Evolutionary conservation across 2,329 filamentous ascomycete species (phyloP), one percentile per base, ranked within the genome.

Genomic region (Talaromyces sp.): DNA sequence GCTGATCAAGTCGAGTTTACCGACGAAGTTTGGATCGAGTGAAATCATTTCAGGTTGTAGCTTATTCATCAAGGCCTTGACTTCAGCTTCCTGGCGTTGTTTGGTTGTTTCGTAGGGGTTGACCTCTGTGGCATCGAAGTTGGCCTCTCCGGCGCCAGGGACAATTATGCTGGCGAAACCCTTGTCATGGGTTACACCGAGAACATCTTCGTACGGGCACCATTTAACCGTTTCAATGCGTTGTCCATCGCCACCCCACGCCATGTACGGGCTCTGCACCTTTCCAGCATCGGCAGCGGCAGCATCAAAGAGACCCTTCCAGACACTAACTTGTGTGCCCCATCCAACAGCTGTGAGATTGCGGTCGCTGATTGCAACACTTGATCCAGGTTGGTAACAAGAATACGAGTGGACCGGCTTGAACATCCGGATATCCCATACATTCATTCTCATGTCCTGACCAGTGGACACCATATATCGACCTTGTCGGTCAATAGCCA

Each of bases 31-130:
- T 70, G 95, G 94, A 75, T 99, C 90, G 24, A 99, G 83, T 1
- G 92, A 91, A 68, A 99, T 99, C 92, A 98, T 99, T 74, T 97
- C 94, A 3, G 95, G 94, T 73, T 93, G 88, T 57, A 99, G 84
- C 82, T 99, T 99, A 83, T 96, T 96, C 71, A 99, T 87, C 68
- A 99, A 84, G 13, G 86, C 84, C 82, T 91, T 92, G 76, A 99
- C 93, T 78, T 99, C 95, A 60, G 86, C 85, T 79, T 99, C 95
- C 78, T 96, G 93, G 72, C 95, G 87, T 81, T 98, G 93, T 80
- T 95, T 96, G 73, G 83, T 85, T 62, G 90, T 97, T 81, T 98
- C 95, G 84, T 94, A 98, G 39, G 95, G 95, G 82, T 99, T 99
- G 71, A 89, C 84, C 78, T 99, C 95, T 62, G 97, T 83, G 2